These are phyloP conservation scores for Articulospora tetracladia DNA, from an alignment of 495 filamentous ascomycete genomes.

Conservation along the genomic window DNA sequence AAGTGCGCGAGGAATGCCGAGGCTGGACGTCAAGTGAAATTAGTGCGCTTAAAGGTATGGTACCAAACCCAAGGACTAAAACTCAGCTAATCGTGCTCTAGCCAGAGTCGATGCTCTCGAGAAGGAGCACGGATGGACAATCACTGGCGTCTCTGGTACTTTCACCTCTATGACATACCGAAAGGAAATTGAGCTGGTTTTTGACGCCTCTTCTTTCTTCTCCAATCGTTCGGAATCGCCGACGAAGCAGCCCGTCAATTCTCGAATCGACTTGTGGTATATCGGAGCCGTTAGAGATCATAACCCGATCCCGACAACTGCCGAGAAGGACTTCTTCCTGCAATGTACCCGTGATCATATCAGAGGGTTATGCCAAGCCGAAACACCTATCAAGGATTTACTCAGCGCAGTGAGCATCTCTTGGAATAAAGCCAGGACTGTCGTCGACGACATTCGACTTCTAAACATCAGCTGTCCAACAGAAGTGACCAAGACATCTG, in stretches of 20 bases:
- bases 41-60: slow-evolving; percentile 62
- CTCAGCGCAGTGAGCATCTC: slow-evolving; percentile 48
- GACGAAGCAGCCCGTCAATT: slow-evolving; percentile 24
- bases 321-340: slow-evolving; percentile 67
- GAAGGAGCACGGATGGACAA: slow-evolving; percentile 73
- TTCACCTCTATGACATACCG: slow-evolving; percentile 75
- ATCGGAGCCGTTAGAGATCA: slow-evolving; percentile 45
- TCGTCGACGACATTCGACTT: slow-evolving; percentile 50
- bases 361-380: slow-evolving; percentile 45
- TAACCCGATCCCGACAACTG: slow-evolving; percentile 41
- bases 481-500: slow-evolving; percentile 46
- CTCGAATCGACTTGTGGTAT: slow-evolving; percentile 48
- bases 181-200: slow-evolving; percentile 70
- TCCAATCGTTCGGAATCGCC: slow-evolving; percentile 18
- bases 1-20: slow-evolving; percentile 77
- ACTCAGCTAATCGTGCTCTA: slow-evolving; percentile 25
- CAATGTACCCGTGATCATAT: slow-evolving; percentile 57
- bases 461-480: slow-evolving; percentile 53
- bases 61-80: neutral
- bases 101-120: slow-evolving; percentile 68
- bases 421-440: slow-evolving; percentile 55
- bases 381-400: slow-evolving; percentile 48
- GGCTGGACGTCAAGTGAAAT: slow-evolving; percentile 86
- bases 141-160: slow-evolving; percentile 55
- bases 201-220: slow-evolving; percentile 62